phyloP scores from a whole-genome alignment of 805 yeast species.

The Myxozyma mucilagina region DNA sequence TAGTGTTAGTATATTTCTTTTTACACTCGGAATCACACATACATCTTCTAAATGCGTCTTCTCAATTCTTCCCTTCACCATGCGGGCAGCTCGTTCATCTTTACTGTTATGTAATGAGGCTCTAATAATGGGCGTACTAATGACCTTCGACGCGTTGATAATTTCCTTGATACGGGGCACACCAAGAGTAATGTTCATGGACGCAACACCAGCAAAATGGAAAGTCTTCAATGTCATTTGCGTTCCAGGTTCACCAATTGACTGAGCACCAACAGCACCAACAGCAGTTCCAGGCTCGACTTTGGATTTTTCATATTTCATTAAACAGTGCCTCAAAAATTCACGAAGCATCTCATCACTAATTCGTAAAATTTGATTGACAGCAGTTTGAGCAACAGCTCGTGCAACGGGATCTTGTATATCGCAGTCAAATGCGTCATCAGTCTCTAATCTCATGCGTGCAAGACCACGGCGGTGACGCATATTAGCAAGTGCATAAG shows the following conservation, averaged over 20 bases:
- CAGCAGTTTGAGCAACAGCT: conserved; percentile 35
- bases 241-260: conserved; percentile 99
- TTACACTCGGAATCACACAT: neutral
- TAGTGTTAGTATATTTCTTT: neutral
- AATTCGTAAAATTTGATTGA: conserved; percentile 55
- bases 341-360: conserved; percentile 58
- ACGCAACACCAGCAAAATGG: conserved; percentile 99
- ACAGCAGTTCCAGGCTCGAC: conserved; percentile 99
- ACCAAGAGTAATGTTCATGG: conserved; percentile 98
- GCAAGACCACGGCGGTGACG: conserved; percentile 57
- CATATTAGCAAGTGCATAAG: conserved; percentile 54
- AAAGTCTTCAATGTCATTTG: conserved; percentile 96
- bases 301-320: conserved; percentile 81
- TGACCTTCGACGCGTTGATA: conserved; percentile 92
- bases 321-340: conserved; percentile 74
- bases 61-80: conserved; percentile 95
- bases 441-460: conserved; percentile 44
- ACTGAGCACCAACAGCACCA: conserved; percentile 98
- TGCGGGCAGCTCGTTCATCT: conserved; percentile 97
- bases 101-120: conserved; percentile 76
- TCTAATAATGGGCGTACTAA: conserved; percentile 94
- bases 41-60: conserved; percentile 79
- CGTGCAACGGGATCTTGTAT: conserved; percentile 46
- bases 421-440: conserved; percentile 42
- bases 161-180: conserved; percentile 99